Evolutionary conservation across 208 protist species (phyloP).

Genomic region (Vickermania spadyakhi): DNA sequence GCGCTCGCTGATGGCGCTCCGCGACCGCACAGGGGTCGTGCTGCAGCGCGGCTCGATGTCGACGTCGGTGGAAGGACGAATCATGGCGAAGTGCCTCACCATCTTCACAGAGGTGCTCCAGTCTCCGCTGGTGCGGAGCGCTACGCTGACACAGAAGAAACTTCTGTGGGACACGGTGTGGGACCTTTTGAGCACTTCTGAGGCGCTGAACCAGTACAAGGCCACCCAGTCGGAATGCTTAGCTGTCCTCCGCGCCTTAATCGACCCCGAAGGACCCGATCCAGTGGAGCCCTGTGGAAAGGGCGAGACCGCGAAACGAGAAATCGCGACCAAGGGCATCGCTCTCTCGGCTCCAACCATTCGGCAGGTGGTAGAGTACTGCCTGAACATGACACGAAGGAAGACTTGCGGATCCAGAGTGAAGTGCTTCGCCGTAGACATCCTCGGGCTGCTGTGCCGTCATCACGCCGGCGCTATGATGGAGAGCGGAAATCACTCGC

Average conservation of each 20-base stretch:
- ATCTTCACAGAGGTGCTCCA: not conserved
- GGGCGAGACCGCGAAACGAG: too few species aligned
- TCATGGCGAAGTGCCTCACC: not conserved
- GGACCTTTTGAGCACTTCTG: not conserved
- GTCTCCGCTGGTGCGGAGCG: not conserved
- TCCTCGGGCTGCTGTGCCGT: conserved; percentile 11
- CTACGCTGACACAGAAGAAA: not conserved
- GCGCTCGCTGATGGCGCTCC: not conserved
- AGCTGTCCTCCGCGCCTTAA: not conserved
- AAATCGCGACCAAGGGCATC: not conserved
- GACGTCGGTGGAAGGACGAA: not conserved
- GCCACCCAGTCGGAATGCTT: not conserved
- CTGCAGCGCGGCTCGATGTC: not conserved
- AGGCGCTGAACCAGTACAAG: not conserved
- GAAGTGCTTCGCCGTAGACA: conserved; percentile 19
- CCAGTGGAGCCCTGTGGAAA: too few species aligned
- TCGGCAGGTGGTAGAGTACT: conserved; percentile 12
- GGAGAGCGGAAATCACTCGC: not conserved
- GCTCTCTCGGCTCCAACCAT: not conserved
- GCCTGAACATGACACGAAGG: conserved; percentile 10
- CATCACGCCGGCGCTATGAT: not conserved
- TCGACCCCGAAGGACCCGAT: not conserved
- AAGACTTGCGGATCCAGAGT: conserved; percentile 5
- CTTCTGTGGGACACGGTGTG: not conserved
- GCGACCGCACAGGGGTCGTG: not conserved